phyloP scores from a whole-genome alignment of 768 basidiomycete genomes.

The Cubamyces lactineus region DNA sequence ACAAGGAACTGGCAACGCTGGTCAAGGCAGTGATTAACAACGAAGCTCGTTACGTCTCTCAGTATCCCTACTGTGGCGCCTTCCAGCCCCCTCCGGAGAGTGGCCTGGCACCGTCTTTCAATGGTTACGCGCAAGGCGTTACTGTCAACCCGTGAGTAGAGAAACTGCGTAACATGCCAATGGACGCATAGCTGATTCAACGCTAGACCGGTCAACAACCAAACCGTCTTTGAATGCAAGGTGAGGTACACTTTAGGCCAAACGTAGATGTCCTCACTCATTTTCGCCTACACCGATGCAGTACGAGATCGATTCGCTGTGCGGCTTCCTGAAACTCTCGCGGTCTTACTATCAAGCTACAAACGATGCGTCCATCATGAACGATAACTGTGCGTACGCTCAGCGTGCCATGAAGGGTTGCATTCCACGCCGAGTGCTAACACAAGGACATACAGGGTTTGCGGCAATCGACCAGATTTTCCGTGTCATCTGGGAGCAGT shows the following conservation, averaged over 20 bases:
- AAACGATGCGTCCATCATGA: conserved; percentile 71
- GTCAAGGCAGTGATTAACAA: conserved; percentile 85
- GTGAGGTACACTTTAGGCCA: conserved; percentile 37
- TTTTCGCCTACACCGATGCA: conserved; percentile 26
- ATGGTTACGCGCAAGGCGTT: conserved; percentile 71
- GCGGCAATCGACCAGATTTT: conserved; percentile 72
- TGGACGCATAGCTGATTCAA: not conserved
- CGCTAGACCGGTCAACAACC: conserved; percentile 64
- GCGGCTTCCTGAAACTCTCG: conserved; percentile 79
- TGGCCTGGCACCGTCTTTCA: conserved; percentile 62
- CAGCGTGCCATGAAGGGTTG: no score
- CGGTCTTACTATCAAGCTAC: conserved; percentile 74
- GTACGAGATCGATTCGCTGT: conserved; percentile 83
- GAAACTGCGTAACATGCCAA: not conserved
- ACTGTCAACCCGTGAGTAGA: conserved; percentile 69
- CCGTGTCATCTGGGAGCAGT: conserved; percentile 76
- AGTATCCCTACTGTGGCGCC: conserved; percentile 79
- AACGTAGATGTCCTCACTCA: no score
- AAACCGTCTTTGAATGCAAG: conserved; percentile 84
- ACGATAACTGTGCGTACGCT: conserved; percentile 57
- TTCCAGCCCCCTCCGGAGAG: conserved; percentile 84
- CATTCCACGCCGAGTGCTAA: no score
- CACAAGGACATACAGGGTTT: conserved; percentile 49
- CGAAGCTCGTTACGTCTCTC: conserved; percentile 70
- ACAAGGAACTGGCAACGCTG: conserved; percentile 60